Percentiles rank a stretch among this genome's conserved stretches.
Conservation (phyloP, 352 stramenopile genomes). For the Achlya hypogyna region DNA sequence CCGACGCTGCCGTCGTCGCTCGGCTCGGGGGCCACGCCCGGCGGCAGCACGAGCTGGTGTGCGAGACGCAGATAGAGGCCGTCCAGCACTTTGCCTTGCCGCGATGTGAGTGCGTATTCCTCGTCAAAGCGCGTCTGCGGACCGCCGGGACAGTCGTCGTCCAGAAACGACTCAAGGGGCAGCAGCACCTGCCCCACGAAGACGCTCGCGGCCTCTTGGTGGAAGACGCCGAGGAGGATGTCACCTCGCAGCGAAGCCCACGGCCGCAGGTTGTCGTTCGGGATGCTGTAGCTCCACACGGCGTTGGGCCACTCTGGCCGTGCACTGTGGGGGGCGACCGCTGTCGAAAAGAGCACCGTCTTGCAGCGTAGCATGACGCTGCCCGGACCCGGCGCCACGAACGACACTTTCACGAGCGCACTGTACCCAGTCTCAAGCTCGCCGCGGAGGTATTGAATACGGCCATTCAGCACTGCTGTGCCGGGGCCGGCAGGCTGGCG, state of each 20-base stretch:
- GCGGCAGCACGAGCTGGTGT: not conserved
- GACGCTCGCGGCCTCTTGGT: not conserved
- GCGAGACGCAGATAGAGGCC: not conserved
- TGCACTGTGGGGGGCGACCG: not conserved
- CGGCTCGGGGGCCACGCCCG: not conserved
- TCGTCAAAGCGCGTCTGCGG: not conserved
- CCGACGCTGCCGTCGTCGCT: not conserved
- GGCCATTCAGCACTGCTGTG: not conserved
- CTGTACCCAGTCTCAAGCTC: not conserved
- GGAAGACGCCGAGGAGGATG: not conserved
- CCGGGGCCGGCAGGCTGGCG: not conserved
- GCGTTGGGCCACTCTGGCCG: not conserved
- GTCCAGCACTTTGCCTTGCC: not conserved
- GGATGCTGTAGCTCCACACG: not conserved
- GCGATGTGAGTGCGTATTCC: not conserved
- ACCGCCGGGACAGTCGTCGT: not conserved
- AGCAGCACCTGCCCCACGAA: not conserved
- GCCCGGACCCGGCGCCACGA: not conserved
- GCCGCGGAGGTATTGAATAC: not conserved
- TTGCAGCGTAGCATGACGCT: constrained; percentile 7
- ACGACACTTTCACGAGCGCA: not conserved
- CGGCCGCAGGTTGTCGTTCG: not conserved
- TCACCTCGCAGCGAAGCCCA: not conserved
- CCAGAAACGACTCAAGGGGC: not conserved
- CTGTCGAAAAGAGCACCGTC: not conserved